Base-by-base conservation (phyloP, 2,329 filamentous ascomycete genomes). In the Cladosporium sp. region DNA sequence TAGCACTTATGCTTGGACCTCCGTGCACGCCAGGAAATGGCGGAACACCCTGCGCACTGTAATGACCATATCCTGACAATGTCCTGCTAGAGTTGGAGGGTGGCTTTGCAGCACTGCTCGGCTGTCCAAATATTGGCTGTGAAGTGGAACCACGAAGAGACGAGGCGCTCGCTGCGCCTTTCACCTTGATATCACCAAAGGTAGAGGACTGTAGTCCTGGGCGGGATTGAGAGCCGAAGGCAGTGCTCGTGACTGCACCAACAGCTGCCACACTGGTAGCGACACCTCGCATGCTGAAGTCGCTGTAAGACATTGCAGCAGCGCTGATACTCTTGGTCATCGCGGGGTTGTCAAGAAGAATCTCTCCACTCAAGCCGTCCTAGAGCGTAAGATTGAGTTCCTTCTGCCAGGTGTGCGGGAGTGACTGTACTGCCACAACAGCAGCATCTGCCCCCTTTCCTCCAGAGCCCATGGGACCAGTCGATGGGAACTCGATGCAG, bases 371-470 rank as follows among this genome's bases (percentile, higher is more conserved):
- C 15, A 39, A 36, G 52, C 55, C 49, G 11, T 59, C 25, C 59
- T 63, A 59, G 30, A 66, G 55, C 25, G 61, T 65, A 17, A 66
- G 50, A 28, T 58, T 60, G 37, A 57, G 49, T 43, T 63, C 64
- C 37, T 54, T 61, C 38, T 62, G 52, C 55, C 65, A 45, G 14
- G 38, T 47, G 17, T 45, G 39, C 17, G 59, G 59, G 5, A 60
- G 37, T 17, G 60, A 55, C 47, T 58, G 59, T 20, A 66, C 17
- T 2, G 62, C 56, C 36, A 55, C 51, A 11, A 67, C 56, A 17
- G 56, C 45, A n/a, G 56, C 45, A 30, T 59, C 56, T 7, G 54
- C 34, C 12, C 54, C 34, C n/a, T 47, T 51, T 7, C 55, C 51
- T 14, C 51, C 51, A 5, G 61, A 38, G n/a, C 56, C 47, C 19